Conservation (phyloP, 306 rosid species). For the Ochetophila trinervis region DNA sequence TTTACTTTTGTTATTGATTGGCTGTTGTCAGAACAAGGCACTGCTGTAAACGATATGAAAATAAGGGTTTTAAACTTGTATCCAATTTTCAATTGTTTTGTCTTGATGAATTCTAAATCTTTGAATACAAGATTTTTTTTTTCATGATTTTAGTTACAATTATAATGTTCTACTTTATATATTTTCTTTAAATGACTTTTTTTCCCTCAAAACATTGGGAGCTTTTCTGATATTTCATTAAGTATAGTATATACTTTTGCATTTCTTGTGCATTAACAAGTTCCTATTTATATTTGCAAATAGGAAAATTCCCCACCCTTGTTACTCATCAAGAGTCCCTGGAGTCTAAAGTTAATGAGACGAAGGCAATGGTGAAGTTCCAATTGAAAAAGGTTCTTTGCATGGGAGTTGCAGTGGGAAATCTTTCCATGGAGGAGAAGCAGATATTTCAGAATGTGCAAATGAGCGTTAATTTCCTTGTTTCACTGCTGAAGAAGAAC, state of each 20-base stretch:
- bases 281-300: not conserved
- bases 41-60: no score
- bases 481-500: constrained; percentile 74
- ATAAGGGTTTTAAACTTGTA: no score
- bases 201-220: no score
- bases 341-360: constrained; percentile 74
- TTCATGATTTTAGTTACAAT: no score
- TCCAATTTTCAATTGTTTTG: no score
- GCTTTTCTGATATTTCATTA: no score
- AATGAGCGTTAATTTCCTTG: constrained; percentile 78
- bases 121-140: no score
- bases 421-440: constrained; percentile 82
- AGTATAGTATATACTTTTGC: not conserved
- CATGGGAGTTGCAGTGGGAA: constrained; percentile 92
- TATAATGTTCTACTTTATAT: no score
- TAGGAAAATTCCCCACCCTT: constrained; percentile 83
- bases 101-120: no score
- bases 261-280: not conserved
- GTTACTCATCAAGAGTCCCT: constrained; percentile 85
- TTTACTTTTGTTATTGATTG: no score
- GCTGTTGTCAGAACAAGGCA: no score
- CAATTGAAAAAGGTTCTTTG: constrained; percentile 87
- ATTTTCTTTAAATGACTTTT: no score
- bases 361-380: constrained; percentile 79
- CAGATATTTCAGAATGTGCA: constrained; percentile 87